A percentile compares a stretch with the other conserved stretches of the same genome.
phyloP scores from a whole-genome alignment of 345 rosid genomes.

The Citrus sinensis region DVS_A1.0 CM039161.1:22937501-22938000 shows the following conservation, averaged over 20 bases:
- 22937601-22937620: conserved; percentile 12
- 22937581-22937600: neutral
- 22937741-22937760: neutral
- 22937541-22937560: neutral
- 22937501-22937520: neutral
- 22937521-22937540: neutral
- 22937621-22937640: conserved; percentile 54
- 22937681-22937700: conserved; percentile 44
- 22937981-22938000: conserved; percentile 3
- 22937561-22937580: neutral
- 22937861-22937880: conserved; percentile 35
- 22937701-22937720: conserved; percentile 54
- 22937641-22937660: conserved; percentile 54
- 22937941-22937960: conserved; percentile 4
- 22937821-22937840: conserved; percentile 50
- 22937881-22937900: conserved; percentile 26
- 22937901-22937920: conserved; percentile 30
- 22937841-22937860: conserved; percentile 22
- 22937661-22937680: conserved; percentile 65
- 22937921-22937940: conserved; percentile 35
- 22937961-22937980: conserved; percentile 8
- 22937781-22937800: conserved; percentile 49
- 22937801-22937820: conserved; percentile 66
- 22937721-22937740: conserved; percentile 4
- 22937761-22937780: conserved; percentile 12